These are phyloP conservation scores for Sugiyamaella sp. DNA, from an alignment of 1,139 yeast genomes.

Conservation along the genomic window DNA sequence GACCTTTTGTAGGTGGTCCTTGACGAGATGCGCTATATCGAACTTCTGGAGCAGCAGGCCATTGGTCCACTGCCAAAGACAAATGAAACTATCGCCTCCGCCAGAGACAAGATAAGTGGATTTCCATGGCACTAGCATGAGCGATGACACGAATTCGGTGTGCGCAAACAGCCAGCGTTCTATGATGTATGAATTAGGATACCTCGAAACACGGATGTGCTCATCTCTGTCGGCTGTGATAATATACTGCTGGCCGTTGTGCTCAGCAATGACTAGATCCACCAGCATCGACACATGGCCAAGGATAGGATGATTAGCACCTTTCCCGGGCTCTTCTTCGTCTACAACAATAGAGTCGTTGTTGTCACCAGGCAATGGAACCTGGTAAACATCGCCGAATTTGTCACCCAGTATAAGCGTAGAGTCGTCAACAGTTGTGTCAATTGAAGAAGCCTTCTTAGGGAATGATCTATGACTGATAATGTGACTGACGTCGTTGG, in stretches of 20 bases:
- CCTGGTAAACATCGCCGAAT: conserved; percentile 89
- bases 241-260: conserved; percentile 54
- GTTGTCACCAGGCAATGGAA: conserved; percentile 36
- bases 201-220: conserved; percentile 85
- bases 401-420: conserved; percentile 84
- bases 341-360: conserved; percentile 31
- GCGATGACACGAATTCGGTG: conserved; percentile 71
- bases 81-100: conserved; percentile 86
- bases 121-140: conserved; percentile 57
- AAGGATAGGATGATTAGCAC: conserved; percentile 61
- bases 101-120: conserved; percentile 64
- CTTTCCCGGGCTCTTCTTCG: conserved; percentile 43
- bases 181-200: conserved; percentile 76
- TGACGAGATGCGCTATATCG: conserved; percentile 33
- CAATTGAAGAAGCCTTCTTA: conserved; percentile 84
- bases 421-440: conserved; percentile 53
- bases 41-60: conserved; percentile 53
- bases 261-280: conserved; percentile 56
- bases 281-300: conserved; percentile 98
- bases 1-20: conserved; percentile 8
- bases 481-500: conserved; percentile 46
- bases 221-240: conserved; percentile 94
- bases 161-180: conserved; percentile 90
- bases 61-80: conserved; percentile 75
- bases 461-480: conserved; percentile 77